phyloP scores from a whole-genome alignment of 768 basidiomycete species.

The Termitomyces sp. region DNA sequence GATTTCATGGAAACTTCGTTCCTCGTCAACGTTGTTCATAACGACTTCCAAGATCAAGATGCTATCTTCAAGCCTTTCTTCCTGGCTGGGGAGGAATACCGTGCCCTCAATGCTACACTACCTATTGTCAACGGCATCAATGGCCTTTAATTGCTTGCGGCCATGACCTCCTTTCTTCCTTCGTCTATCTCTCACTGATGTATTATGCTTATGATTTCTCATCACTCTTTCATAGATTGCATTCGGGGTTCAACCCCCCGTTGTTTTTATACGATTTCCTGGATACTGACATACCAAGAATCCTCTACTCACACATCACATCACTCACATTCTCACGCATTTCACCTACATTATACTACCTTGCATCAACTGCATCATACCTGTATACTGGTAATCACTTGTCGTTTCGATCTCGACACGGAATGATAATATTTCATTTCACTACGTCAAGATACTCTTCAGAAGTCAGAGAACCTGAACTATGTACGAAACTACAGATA shows the following conservation, averaged over 20 bases:
- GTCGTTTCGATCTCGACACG: not conserved
- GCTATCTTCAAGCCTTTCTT: slow-evolving; percentile 87
- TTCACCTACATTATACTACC: slow-evolving; percentile 16
- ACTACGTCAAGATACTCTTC: not conserved
- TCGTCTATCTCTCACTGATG: slow-evolving; percentile 9
- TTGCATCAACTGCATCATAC: slow-evolving; percentile 58
- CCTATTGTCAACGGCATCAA: slow-evolving; percentile 33
- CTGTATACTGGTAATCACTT: slow-evolving; percentile 19
- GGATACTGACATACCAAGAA: slow-evolving; percentile 17
- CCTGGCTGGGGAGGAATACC: slow-evolving; percentile 64
- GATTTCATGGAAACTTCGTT: slow-evolving; percentile 75
- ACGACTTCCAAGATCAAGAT: slow-evolving; percentile 82
- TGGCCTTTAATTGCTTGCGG: slow-evolving; percentile 19
- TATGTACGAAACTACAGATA: not conserved
- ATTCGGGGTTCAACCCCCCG: slow-evolving; percentile 83
- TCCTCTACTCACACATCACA: slow-evolving; percentile 10
- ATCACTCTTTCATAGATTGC: slow-evolving; percentile 16
- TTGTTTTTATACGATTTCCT: slow-evolving; percentile 25
- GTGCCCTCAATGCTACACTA: slow-evolving; percentile 27
- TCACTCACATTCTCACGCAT: slow-evolving; percentile 6
- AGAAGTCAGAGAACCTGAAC: not conserved
- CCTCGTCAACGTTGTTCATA: slow-evolving; percentile 95
- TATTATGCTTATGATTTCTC: slow-evolving; percentile 23
- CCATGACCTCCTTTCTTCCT: slow-evolving; percentile 7
- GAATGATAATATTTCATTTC: slow-evolving; percentile 2